Evolutionary conservation across 257 asterid genomes (phyloP), one percentile per base, ranked within the genome.

Genomic region (Ballota nigra): DNA sequence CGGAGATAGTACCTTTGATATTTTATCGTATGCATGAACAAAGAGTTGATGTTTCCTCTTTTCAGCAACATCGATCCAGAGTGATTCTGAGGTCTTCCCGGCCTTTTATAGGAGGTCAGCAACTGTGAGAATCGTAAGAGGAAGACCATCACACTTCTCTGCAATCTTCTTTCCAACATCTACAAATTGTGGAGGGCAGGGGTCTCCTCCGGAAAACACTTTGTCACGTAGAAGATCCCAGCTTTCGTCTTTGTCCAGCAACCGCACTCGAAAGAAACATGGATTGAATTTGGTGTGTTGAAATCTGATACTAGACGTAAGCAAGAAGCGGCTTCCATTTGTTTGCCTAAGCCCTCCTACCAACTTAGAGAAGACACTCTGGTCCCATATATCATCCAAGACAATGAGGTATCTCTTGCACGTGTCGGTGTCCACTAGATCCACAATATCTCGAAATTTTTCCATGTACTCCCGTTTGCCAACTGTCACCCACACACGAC

Each of bases 371-470:
- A 66, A 60, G 4, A 6, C 60, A 0, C 8, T 0, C 2, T 23
- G 9, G 2, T 63, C 41, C 87, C 83, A 80, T 3, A 83, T 31
- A 9, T 80, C 81, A 68, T 83, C 85, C 62, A 80, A 3, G 4
- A 83, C 58, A 18, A 80, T 80, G 23, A 83, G 77, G 43, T 80
- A 28, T 28, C 31, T 2, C 31, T 28, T 28, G 4, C 31, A 2
- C 31, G 31, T 28, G 31, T 28, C 2, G 31, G 31, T n/a, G 31
- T 28, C 31, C 31, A 28, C 3, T 28, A 1, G 31, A 28, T 2
- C 31, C 4, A 28, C 3, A 28, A 28, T 28, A 28, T 28, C 4
- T 4, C 31, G 31, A 28, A 28, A 28, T 28, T 1, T 28, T 4
- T 28, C 31, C 4, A 4, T 28, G 3, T 28, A 1, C 31, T 4